phyloP scores from a whole-genome alignment of 495 filamentous ascomycete species.

The Aspergillus wentii region DNA sequence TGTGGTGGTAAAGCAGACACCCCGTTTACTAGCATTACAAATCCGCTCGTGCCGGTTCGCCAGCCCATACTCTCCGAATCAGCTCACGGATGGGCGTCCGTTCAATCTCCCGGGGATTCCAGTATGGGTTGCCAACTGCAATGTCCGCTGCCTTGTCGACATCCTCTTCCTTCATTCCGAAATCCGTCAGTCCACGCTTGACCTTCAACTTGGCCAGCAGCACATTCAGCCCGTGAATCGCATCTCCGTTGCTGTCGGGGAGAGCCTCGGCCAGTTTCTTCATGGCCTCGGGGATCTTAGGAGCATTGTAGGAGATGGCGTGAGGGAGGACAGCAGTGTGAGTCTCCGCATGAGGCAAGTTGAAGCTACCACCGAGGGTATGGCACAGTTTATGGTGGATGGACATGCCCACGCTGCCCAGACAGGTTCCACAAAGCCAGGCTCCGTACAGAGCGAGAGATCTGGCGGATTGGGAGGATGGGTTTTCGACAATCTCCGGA shows the following conservation, averaged over 20 bases:
- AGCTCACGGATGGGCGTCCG: constrained; percentile 55
- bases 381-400: constrained; percentile 72
- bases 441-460: constrained; percentile 60
- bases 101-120: constrained; percentile 58
- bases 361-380: constrained; percentile 63
- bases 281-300: constrained; percentile 55
- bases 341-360: constrained; percentile 65
- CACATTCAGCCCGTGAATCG: constrained; percentile 57
- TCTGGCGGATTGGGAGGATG: constrained; percentile 44
- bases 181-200: constrained; percentile 51
- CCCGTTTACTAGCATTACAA: constrained; percentile 38
- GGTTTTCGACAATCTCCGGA: constrained; percentile 49
- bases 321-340: constrained; percentile 66
- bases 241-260: constrained; percentile 55
- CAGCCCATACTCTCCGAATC: constrained; percentile 62
- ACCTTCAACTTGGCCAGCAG: constrained; percentile 53
- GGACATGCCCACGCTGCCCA: constrained; percentile 64
- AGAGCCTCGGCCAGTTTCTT: constrained; percentile 51
- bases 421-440: constrained; percentile 61
- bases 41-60: constrained; percentile 57
- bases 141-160: constrained; percentile 63
- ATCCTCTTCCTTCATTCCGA: constrained; percentile 63
- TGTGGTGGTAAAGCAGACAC: neutral
- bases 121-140: constrained; percentile 59
- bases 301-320: constrained; percentile 64